phyloP scores from a whole-genome alignment of 169 alveolate species.

The Cryptosporidium meleagridis region DNA sequence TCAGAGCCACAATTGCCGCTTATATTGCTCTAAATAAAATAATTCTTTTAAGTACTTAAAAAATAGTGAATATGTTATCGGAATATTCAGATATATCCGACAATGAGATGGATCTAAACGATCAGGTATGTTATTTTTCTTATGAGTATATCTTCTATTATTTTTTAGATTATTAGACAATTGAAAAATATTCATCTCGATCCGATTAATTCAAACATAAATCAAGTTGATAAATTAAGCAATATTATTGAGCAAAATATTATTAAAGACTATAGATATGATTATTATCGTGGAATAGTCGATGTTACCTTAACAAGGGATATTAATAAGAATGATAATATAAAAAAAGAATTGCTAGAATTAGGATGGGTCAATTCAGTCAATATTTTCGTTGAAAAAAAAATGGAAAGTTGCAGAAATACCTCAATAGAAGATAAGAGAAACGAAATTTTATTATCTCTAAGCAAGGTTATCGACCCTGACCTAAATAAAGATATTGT shows the following conservation, averaged over 20 bases:
- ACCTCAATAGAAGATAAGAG: slow-evolving; percentile 38
- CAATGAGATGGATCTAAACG: slow-evolving; percentile 67
- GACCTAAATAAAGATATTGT: slow-evolving; percentile 85
- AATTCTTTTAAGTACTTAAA: not conserved
- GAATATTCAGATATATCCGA: slow-evolving; percentile 25
- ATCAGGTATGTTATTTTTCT: slow-evolving; percentile 30
- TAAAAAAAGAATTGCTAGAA: slow-evolving; percentile 29
- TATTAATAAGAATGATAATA: not conserved
- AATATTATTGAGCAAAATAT: slow-evolving; percentile 9
- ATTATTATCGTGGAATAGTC: slow-evolving; percentile 45
- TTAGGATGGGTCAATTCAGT: slow-evolving; percentile 69
- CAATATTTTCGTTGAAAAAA: not conserved
- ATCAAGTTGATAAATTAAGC: not conserved
- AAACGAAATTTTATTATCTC: slow-evolving; percentile 71
- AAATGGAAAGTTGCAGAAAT: not conserved
- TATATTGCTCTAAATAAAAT: not conserved
- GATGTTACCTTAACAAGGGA: not conserved
- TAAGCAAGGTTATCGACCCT: slow-evolving; percentile 82
- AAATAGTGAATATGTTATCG: slow-evolving; percentile 12
- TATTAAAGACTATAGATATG: slow-evolving; percentile 13
- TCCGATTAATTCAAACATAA: not conserved
- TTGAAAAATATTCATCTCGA: slow-evolving; percentile 20
- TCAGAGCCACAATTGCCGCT: not conserved
- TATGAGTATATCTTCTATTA: not conserved
- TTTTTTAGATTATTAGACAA: slow-evolving; percentile 48